Base-by-base conservation (phyloP, 2,329 filamentous ascomycete species). In the Anthostomella pinea region DNA sequence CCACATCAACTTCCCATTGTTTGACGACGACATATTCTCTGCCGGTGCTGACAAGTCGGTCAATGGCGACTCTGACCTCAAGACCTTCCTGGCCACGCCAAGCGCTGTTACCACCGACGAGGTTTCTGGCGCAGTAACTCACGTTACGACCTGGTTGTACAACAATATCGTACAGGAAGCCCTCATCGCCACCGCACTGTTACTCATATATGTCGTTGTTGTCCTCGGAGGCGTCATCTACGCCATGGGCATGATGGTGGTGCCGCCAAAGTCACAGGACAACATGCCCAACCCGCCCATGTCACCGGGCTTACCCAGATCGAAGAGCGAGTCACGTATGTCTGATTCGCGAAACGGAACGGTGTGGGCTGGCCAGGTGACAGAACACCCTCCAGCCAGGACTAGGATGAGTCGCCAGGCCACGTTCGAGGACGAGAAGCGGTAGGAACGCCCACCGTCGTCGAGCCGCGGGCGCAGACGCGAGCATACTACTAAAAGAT, bases 21-120 rank as follows among this genome's bases (percentile, higher is more conserved):
- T 97, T 43, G 72, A 79, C 17, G 83, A 87, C 52, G 76, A 95
- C 58, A 86, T 85, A 1, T 95, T 97, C 66, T 91, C 87, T 40
- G 68, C 83, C 35, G 89, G 90, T 26, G 86, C 90, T 38, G 68
- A 79, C 20, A 71, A 74, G 29, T 76, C 74, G 23, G 65, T 83
- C 40, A 59, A 66, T 6, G 77, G 75, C 35, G 77, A 85, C 48
- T 69, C 70, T 8, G 69, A 76, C 34, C 72, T 83, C 34, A 75
- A 76, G 24, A 77, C 75, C 8, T 93, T 97, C 61, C 78, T 97
- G 30, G 75, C 87, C n/a, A 79, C 83, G 41, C 82, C 89, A 0
- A 81, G 81, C 19, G 77, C 75, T 46, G 76, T 81, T 38, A 83
- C 89, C 6, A 81, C 81, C 24, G 87, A 96, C 64, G 85, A 90